Evolutionary conservation across 345 rosid species (phyloP).

Genomic region (Alliaria petiolata): DNA sequence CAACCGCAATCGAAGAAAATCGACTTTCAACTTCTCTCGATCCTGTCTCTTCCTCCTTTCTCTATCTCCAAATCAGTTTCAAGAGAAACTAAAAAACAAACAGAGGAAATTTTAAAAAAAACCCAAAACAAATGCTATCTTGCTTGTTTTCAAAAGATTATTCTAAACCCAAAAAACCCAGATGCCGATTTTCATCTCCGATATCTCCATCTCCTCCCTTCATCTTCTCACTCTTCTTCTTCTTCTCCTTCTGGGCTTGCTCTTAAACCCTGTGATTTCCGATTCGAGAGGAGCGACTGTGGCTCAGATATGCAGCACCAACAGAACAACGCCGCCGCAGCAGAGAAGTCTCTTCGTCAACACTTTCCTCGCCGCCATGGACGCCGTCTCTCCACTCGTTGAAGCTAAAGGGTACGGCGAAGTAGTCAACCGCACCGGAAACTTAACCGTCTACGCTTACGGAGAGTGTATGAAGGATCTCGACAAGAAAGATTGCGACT

Average conservation of each 20-base stretch:
- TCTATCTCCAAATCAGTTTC: background rate
- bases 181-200: constrained; percentile 9
- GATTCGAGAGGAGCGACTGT: constrained; percentile 71
- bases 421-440: constrained; percentile 42
- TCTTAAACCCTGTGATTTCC: constrained; percentile 36
- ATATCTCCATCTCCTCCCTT: background rate
- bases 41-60: background rate
- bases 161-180: background rate
- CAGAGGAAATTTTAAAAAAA: constrained; percentile 13
- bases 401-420: constrained; percentile 39
- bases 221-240: constrained; percentile 4
- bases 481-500: constrained; percentile 54
- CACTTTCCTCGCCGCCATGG: constrained; percentile 56
- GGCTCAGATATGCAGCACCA: constrained; percentile 50
- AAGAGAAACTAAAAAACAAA: background rate
- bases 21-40: background rate
- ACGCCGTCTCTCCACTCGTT: constrained; percentile 40
- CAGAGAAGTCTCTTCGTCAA: constrained; percentile 39
- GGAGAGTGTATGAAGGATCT: constrained; percentile 91
- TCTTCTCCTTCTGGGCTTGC: constrained; percentile 4
- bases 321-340: constrained; percentile 45
- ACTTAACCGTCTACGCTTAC: constrained; percentile 53
- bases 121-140: too few species aligned
- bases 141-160: too few species aligned
- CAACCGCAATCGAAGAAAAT: background rate